A percentile compares a stretch with the other conserved stretches of the same genome.
Evolutionary conservation across 345 rosid species (phyloP).

Genomic region (Litchi chinensis): DNA sequence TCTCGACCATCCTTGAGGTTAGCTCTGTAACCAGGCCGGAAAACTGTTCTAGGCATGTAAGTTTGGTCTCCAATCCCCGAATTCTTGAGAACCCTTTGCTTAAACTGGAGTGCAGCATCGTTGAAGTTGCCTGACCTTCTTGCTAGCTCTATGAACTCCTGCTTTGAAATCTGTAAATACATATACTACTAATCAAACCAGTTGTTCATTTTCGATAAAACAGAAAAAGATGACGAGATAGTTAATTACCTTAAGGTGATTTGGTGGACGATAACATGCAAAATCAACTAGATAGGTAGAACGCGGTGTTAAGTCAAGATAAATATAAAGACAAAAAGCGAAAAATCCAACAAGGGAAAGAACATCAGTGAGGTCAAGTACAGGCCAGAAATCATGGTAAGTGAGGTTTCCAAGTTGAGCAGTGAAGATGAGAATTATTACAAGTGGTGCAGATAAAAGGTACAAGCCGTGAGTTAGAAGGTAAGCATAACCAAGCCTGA

Average conservation of each 20-base stretch:
- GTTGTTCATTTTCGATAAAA: too few species aligned
- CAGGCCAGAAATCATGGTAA: constrained; percentile 28
- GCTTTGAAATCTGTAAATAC: constrained; percentile 50
- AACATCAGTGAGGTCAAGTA: constrained; percentile 16
- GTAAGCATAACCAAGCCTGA: constrained; percentile 63
- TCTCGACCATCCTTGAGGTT: constrained; percentile 58
- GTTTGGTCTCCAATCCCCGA: constrained; percentile 81
- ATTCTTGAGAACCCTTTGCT: constrained; percentile 44
- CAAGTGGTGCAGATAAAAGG: constrained; percentile 37
- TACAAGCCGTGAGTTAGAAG: constrained; percentile 49
- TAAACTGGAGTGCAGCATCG: constrained; percentile 54
- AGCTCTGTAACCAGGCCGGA: constrained; percentile 41
- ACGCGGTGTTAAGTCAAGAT: constrained; percentile 45
- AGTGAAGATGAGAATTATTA: constrained; percentile 33
- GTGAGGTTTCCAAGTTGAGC: constrained; percentile 36
- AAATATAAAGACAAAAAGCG: constrained; percentile 32
- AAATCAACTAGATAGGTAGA: constrained; percentile 60
- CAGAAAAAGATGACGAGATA: too few species aligned
- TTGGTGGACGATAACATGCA: constrained; percentile 66
- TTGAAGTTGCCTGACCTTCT: constrained; percentile 59
- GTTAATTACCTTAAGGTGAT: constrained; percentile 59
- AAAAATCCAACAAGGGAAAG: constrained; percentile 26
- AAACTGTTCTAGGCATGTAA: constrained; percentile 59
- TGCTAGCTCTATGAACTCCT: constrained; percentile 54
- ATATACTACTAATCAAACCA: background rate